A percentile compares a stretch with the other conserved stretches of the same genome.
phyloP scores from a whole-genome alignment of 441 rosid genomes.

The Erysimum pusillum region DNA sequence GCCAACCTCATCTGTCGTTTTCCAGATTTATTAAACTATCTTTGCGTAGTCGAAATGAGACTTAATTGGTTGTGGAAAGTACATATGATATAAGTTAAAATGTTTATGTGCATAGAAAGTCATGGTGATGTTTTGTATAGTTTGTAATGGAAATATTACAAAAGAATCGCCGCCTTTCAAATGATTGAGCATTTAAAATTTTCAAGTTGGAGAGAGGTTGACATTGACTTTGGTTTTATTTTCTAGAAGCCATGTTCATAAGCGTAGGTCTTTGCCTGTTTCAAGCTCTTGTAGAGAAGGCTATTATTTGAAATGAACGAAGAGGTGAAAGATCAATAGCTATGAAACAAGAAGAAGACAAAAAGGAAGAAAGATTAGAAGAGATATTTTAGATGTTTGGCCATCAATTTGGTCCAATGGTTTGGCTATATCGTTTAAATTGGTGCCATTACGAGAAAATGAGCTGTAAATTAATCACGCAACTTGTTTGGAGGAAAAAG shows the following conservation, averaged over 20 bases:
- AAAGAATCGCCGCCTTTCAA: constrained; percentile 40
- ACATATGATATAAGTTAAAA: neutral
- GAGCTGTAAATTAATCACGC: constrained; percentile 31
- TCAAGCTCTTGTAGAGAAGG: too few species aligned
- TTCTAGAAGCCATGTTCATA: constrained; percentile 40
- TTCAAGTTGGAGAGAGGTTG: constrained; percentile 35
- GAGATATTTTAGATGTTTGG: constrained; percentile 21
- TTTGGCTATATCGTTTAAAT: constrained; percentile 25
- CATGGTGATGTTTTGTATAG: constrained; percentile 31
- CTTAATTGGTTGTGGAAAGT: constrained; percentile 2
- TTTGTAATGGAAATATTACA: constrained; percentile 22
- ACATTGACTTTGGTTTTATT: constrained; percentile 46
- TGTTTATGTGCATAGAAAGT: constrained; percentile 27
- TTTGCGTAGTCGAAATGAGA: constrained; percentile 18
- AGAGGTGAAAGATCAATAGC: constrained; percentile 12
- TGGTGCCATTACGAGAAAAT: constrained; percentile 15
- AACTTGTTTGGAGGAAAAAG: constrained; percentile 8
- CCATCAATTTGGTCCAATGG: constrained; percentile 23
- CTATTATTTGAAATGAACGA: constrained; percentile 1
- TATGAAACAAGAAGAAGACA: constrained; percentile 32
- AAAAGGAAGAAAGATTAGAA: neutral
- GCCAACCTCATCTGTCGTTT: constrained; percentile 25
- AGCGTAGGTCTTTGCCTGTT: constrained; percentile 1
- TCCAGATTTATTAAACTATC: neutral
- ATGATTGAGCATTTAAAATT: constrained; percentile 27